Base-by-base conservation (phyloP, 2,329 filamentous ascomycete genomes). In the Botrytis squamosa region DNA sequence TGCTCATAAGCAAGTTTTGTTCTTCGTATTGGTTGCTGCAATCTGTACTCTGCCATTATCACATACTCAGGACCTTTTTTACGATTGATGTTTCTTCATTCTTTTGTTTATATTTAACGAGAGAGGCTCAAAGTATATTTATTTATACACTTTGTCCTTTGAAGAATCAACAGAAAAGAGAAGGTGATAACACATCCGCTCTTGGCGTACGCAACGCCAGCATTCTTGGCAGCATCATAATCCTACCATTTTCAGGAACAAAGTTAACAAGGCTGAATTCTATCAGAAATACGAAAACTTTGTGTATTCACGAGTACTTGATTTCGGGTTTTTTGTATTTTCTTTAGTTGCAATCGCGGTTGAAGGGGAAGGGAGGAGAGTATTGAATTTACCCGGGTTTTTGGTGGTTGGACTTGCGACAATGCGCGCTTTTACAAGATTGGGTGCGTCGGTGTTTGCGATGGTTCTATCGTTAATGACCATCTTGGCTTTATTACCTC, bases 391-490 rank as follows among this genome's bases (percentile, higher is more conserved):
- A 6, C 1, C 14, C 20, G 12, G 36, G 0, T 10, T 66, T 38
- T 25, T 22, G 59, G 52, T 55, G 16, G 1, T 18, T 33, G 18
- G 14, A 0, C 6, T 55, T 8, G 46, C 52, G 40, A 64, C 12
- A n/a, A 75, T 75, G 74, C 72, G 74, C 42, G 62, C 66, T 4
- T 67, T 66, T 55, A 78, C 75, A 22, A 75, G 79, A 49, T 73
- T 80, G 29, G 76, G 75, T 10, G 75, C 74, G 14, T 75, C 75
- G 10, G 72, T 78, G 3, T 70, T 78, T 22, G 68, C 80, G 49
- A 72, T 75, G 10, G 36, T 77, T 1, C 44, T 80, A 5, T 80
- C 79, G 36, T 67, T 79, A 18, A 36, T 76, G 8, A 74, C 76
- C 0, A 75, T 80, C 33, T 63, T 74, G 22, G 29, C 78, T 12